These are phyloP conservation scores for Globisporangium iwayamae DNA, from an alignment of 352 stramenopile species.

Conservation along the genomic window DNA sequence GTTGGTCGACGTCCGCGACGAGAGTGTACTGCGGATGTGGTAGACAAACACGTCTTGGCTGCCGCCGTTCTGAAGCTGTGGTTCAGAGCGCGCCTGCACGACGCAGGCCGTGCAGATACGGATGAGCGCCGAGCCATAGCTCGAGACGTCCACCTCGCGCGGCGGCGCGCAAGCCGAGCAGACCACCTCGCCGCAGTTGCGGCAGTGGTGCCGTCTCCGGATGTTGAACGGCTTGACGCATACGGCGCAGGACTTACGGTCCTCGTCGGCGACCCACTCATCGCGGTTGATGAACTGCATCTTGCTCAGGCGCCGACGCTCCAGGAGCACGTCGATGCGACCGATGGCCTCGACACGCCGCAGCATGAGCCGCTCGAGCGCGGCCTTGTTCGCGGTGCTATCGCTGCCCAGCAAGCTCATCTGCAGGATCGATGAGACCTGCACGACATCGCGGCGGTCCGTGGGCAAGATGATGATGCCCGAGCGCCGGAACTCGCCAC, in stretches of 20 bases:
- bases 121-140: slow-evolving; percentile 27
- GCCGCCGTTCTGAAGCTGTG: background rate
- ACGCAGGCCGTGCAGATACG: slow-evolving; percentile 72
- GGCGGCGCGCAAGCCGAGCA: slow-evolving; percentile 61
- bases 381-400: slow-evolving; percentile 22
- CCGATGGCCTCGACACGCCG: slow-evolving; percentile 42
- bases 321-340: slow-evolving; percentile 48
- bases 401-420: slow-evolving; percentile 34
- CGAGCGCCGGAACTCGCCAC: slow-evolving; percentile 55
- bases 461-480: slow-evolving; percentile 64
- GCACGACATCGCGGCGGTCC: slow-evolving; percentile 50
- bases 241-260: slow-evolving; percentile 56
- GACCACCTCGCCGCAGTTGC: slow-evolving; percentile 71
- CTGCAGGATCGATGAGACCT: slow-evolving; percentile 64
- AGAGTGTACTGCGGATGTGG: slow-evolving; percentile 30
- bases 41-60: slow-evolving; percentile 40
- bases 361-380: slow-evolving; percentile 46
- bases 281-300: slow-evolving; percentile 45
- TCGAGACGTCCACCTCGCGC: slow-evolving; percentile 42
- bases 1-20: slow-evolving; percentile 31
- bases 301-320: slow-evolving; percentile 52
- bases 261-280: slow-evolving; percentile 58
- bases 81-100: slow-evolving; percentile 32
- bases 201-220: slow-evolving; percentile 60
- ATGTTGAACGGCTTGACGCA: slow-evolving; percentile 65